Evolutionary conservation across 495 filamentous ascomycete genomes (phyloP), one percentile per base, ranked within the genome.

Genomic region (Xylaria sp.): DNA sequence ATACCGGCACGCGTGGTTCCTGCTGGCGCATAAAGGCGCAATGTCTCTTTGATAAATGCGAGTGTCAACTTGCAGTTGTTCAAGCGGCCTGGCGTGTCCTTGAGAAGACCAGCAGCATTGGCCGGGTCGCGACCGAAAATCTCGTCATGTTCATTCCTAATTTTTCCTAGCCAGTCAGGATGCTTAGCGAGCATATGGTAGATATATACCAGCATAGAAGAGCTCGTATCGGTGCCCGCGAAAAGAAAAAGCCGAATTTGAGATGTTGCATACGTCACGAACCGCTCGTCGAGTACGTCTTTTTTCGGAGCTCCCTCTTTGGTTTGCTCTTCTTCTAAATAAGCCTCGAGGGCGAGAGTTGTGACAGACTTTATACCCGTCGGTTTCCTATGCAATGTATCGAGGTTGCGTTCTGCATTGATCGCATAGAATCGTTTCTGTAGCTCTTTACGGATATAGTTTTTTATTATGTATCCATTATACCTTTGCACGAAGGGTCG

Each of bases 21-120:
- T 7, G 80, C 79, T 2, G 83, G 76, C 0, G 84, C 80, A 69
- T 76, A 85, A 0, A 87, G 63, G 5, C 85, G 80, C 12, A 87
- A 71, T 0, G 82, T 79, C 67, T 88, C 87, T 69, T 84, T 86
- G 69, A 89, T 82, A 0, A 87, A 79, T 1, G 85, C 86, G 0
- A 75, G 37, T 3, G 85, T 85, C 68, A 82, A 87, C 2, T 82
- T 77, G 14, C 84, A 71, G 19, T 80, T 57, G 68, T 85, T 84
- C 43, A 88, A 68, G 0, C 85, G 66, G 1, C 73, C 55, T 0
- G 86, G 83, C 11, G 82, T 70, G 0, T 71, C 65, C 1, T 61
- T 57, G 46, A 88, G 74, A 0, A 70, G 43, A 15, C 55, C 17
- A 2, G 72, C 71, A 0, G 78, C 77, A 12, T 74, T 37, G 11